Evolutionary conservation across 495 filamentous ascomycete species (phyloP).

Genomic region (Penicillium psychrofluorescens): DNA sequence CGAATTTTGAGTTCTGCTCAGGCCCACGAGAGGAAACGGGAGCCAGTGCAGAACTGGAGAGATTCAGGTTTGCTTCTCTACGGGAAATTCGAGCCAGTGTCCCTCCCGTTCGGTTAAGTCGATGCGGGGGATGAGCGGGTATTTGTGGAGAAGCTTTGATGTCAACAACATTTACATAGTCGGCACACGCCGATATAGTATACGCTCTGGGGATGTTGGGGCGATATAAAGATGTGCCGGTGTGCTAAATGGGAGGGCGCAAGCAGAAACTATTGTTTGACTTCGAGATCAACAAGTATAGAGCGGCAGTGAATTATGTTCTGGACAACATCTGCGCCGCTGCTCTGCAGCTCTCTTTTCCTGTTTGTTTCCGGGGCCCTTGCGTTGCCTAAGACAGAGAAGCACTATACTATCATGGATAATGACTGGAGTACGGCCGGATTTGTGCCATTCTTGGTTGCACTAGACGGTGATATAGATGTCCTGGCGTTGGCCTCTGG

Average conservation of each 20-base stretch:
- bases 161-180: background rate
- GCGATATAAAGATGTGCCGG: background rate
- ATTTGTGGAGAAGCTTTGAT: too few relatives aligned
- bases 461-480: conserved; percentile 20
- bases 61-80: background rate
- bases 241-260: background rate
- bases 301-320: conserved; percentile 1
- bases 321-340: conserved; percentile 8
- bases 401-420: conserved; percentile 24
- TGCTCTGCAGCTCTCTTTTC: conserved; percentile 11
- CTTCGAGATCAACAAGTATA: too few relatives aligned
- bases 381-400: conserved; percentile 7
- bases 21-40: background rate
- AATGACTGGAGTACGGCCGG: conserved; percentile 28
- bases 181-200: conserved; percentile 3
- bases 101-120: conserved; percentile 6
- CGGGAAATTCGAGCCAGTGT: conserved; percentile 12
- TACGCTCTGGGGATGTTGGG: too few relatives aligned
- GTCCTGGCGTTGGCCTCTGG: conserved; percentile 21
- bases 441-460: conserved; percentile 24
- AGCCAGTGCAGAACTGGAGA: background rate
- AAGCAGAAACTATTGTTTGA: background rate
- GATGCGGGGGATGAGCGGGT: conserved; percentile 8
- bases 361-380: conserved; percentile 5
- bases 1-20: background rate